Evolutionary conservation across 2,329 filamentous ascomycete species (phyloP), one percentile per base, ranked within the genome.

Genomic region (Chaetomiaceae sp.): DNA sequence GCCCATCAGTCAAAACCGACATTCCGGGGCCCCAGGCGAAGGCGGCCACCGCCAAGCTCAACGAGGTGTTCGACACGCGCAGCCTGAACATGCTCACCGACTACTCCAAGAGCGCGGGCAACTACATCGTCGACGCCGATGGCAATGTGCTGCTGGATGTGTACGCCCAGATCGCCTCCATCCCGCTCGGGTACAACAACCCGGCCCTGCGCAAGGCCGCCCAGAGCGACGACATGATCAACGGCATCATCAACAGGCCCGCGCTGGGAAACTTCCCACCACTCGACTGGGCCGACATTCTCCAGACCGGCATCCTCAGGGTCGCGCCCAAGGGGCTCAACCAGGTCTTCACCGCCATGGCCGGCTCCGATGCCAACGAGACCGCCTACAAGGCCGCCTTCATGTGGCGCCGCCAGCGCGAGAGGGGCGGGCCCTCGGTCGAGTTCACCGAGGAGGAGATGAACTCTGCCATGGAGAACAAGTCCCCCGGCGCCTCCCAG

Each of bases 321-420:
- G 88, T 87, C 39, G 88, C 89, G 0, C 90, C 89, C 49, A 84
- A 84, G 64, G 89, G 89, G 27, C 71, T 91, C 53, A 71, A 89
- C 73, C 86, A 95, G 67, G 88, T 95, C 58, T 95, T 95, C 71
- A 95, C 89, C 15, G 88, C 84, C 55, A 85, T 88, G 74, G 81
- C 88, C 44, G 89, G 89, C 51, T 94, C 88, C 17, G 89, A 95
- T 61, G 89, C 89, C 68, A 95, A 95, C 70, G 90, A 95, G 72
- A 86, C 87, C 27, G 90, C 90, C 35, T 95, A 88, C 79, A 95
- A 95, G 72, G 89, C 89, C 8, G 89, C 90, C 40, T 95, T 95
- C 72, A 95, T 95, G 83, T 94, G 84, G 77, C 83, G 84, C 62
- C 82, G 86, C 39, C 86, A 88, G 66, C 76, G 81, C 53, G 80